A percentile compares a stretch with the other conserved stretches of the same genome.
Conservation (phyloP, 169 alveolate genomes). For the Theileria annulata region DNA sequence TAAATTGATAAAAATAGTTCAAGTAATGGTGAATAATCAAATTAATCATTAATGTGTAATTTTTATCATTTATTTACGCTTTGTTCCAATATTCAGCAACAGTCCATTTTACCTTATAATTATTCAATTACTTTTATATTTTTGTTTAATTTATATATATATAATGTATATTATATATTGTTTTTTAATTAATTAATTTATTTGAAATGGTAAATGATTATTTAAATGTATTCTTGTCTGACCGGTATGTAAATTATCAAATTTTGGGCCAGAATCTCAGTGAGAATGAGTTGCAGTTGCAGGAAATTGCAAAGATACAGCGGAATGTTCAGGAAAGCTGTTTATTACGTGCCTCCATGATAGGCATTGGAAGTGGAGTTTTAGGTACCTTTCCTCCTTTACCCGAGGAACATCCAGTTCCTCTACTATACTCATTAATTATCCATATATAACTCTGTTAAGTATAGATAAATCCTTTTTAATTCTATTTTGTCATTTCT, state of each 20-base stretch:
- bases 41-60: background rate
- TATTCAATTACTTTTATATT: background rate
- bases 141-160: background rate
- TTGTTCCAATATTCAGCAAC: background rate
- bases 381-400: conserved; percentile 31
- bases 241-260: conserved; percentile 32
- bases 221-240: conserved; percentile 46
- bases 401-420: background rate
- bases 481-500: background rate
- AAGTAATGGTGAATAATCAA: background rate
- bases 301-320: conserved; percentile 34
- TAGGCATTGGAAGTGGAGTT: conserved; percentile 62
- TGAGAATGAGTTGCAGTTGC: conserved; percentile 37
- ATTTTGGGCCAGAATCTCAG: conserved; percentile 4
- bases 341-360: conserved; percentile 40
- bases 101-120: background rate
- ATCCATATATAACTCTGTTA: background rate
- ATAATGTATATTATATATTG: background rate
- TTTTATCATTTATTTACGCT: background rate
- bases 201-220: conserved; percentile 43
- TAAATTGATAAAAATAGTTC: background rate
- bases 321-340: conserved; percentile 53
- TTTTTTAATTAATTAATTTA: background rate
- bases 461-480: background rate
- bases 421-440: background rate